Conservation (phyloP, 495 filamentous ascomycete species). For the Penicillium cataractarum region DNA sequence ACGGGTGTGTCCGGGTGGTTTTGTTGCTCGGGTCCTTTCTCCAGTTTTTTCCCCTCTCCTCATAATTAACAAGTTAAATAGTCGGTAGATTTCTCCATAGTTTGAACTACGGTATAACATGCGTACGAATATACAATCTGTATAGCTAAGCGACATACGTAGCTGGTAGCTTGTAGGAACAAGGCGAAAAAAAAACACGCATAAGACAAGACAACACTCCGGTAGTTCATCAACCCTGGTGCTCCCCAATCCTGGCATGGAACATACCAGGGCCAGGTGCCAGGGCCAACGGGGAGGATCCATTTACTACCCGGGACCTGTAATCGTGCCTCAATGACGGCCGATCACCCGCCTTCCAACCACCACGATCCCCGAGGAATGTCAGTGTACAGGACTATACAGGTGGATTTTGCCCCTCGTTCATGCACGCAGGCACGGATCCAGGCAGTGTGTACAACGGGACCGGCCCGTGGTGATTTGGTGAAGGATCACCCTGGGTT, state of each 20-base stretch:
- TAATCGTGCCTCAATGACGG: constrained; percentile 8
- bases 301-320: not conserved
- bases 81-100: not conserved
- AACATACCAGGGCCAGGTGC: constrained; percentile 3
- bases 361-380: constrained; percentile 10
- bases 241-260: constrained; percentile 2
- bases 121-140: not conserved
- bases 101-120: not conserved
- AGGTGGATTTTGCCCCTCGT: constrained; percentile 17
- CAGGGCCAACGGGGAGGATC: not conserved
- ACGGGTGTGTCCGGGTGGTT: constrained; percentile 19
- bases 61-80: not conserved
- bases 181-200: not conserved
- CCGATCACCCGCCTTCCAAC: constrained; percentile 15
- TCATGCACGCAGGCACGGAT: constrained; percentile 23
- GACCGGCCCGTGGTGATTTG: constrained; percentile 3
- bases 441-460: constrained; percentile 1
- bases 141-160: too few relatives aligned
- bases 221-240: not conserved
- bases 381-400: not conserved
- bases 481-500: constrained; percentile 1
- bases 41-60: not conserved
- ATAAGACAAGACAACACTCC: not conserved
- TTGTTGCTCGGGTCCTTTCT: constrained; percentile 1
- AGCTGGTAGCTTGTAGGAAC: too few relatives aligned